Evolutionary conservation across 2,329 filamentous ascomycete species (phyloP).

Genomic region (Akanthomyces lecanii): DNA sequence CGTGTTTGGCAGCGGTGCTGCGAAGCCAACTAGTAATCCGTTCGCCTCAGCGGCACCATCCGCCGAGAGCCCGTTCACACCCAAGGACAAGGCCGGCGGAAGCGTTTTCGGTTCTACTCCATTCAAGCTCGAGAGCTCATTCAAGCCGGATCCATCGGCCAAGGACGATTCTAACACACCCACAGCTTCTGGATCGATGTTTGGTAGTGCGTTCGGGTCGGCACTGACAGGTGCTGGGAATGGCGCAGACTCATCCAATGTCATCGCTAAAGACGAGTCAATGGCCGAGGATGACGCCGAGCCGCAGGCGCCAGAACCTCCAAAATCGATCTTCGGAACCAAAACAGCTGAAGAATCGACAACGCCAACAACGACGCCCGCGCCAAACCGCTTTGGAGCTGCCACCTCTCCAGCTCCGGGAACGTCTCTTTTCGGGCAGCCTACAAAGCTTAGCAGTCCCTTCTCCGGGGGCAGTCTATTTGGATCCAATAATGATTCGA

Average conservation of each 20-base stretch:
- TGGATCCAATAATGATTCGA: conserved; percentile 24
- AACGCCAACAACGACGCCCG: conserved; percentile 51
- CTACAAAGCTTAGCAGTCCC: conserved; percentile 25
- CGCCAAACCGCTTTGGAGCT: conserved; percentile 43
- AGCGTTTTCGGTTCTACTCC: conserved; percentile 46
- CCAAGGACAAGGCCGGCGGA: conserved; percentile 28
- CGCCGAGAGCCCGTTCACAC: conserved; percentile 10
- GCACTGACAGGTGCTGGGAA: conserved; percentile 48
- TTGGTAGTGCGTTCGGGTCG: conserved; percentile 58
- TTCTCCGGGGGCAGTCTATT: conserved; percentile 26
- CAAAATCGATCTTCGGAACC: conserved; percentile 28
- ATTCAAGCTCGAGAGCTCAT: conserved; percentile 66
- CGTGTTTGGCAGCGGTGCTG: conserved; percentile 32
- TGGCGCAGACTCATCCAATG: conserved; percentile 32
- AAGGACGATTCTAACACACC: conserved; percentile 56
- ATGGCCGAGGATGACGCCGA: conserved; percentile 42
- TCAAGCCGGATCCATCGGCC: conserved; percentile 58
- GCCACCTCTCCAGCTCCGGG: conserved; percentile 31
- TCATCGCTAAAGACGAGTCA: conserved; percentile 46
- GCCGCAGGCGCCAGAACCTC: conserved; percentile 15
- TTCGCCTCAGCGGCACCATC: conserved; percentile 29
- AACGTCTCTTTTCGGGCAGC: conserved; percentile 33
- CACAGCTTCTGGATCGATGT: conserved; percentile 43
- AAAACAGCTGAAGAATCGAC: conserved; percentile 29
- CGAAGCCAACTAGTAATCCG: conserved; percentile 33